Base-by-base conservation (phyloP, 2,329 filamentous ascomycete genomes). In the Xylaria multiplex region DNA sequence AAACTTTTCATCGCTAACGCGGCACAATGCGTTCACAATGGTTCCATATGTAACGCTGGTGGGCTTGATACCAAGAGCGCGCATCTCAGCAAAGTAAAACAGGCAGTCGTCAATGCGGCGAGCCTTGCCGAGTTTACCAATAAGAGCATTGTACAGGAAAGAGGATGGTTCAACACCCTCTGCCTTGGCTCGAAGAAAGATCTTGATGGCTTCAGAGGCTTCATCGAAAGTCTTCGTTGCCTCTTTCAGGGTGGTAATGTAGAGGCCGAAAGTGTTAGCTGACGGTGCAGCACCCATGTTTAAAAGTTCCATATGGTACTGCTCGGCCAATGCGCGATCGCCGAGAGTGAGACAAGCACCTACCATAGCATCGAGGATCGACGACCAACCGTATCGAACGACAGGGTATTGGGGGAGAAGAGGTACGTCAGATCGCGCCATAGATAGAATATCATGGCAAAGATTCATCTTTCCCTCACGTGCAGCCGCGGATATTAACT, bases 181-280 rank as follows among this genome's bases (percentile, higher is more conserved):
- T 13, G 91, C 84, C 82, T 96, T 93, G 65, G 96, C 94, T 64
- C 93, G 92, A 75, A 96, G 90, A 84, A 99, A 99, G 79, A 99
- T 97, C 82, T 96, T 96, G 76, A 98, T 91, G 62, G 96, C 96
- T 79, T 98, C 96, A 8, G 93, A 93, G 11, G 96, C 96, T 79
- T 99, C 96, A 75, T 99, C 96, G 71, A 97, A 98, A 0, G 94
- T 98, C 87, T 97, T 97, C 71, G 93, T 93, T 0, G 93, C 97
- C 77, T 97, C 95, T 83, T 98, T 97, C 68, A 99, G 85, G 1
- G 95, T 98, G n/a, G 96, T 98, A 81, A 99, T 99, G 85, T 98
- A 99, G 19, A 99, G 87, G 66, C 96, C 96, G 73, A 96, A 99
- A 0, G 96, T 99, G 83, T 99, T 99, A 49, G 96, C 96, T 2